Evolutionary conservation across 2,329 filamentous ascomycete genomes (phyloP), one percentile per base, ranked within the genome.

Genomic region (Coniochaeta pulveracea): DNA sequence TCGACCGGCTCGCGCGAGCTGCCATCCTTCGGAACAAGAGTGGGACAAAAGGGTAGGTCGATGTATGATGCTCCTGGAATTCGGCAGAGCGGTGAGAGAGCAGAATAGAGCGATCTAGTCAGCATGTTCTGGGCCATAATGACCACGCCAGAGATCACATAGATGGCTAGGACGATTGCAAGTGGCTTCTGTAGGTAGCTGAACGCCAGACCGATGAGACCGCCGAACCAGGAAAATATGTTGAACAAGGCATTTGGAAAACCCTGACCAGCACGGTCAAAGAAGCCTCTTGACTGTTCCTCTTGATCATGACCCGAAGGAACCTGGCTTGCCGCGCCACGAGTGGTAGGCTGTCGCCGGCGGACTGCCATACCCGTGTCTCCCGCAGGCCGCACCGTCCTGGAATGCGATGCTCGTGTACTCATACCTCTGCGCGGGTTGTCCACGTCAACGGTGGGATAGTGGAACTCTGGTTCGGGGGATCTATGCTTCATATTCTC

Each of bases 81-180:
- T 14, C 70, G 66, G 47, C 83, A 88, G 14, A 88, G 43, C 0
- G 82, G 80, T 1, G 77, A 75, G 3, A 88, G 53, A 1, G 78
- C 75, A 8, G 67, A 57, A 30, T 67, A 64, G 34, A 81, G 54
- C 2, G 74, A 79, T 30, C 63, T 64, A 11, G 72, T 76, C 19
- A 81, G 52, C 47, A 80, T 67, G 47, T 76, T 80, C 28, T 72
- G 67, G 2, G 69, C 60, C 15, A 82, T 56, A 24, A 78, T 69
- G 31, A 73, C 51, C 14, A 68, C 60, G 31, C 75, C 74, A 18
- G 75, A 60, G 22, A 72, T 60, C 10, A 83, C 52, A 47, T 80
- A 79, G 27, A 75, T 49, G 10, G 78, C 67, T 10, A 85, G 52
- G 2, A 73, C 49, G 37, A 77, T 58, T 6, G 73, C 74, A 16